Conservation (phyloP, 2,329 filamentous ascomycete genomes). For the Microcyclospora tardicrescens region DNA sequence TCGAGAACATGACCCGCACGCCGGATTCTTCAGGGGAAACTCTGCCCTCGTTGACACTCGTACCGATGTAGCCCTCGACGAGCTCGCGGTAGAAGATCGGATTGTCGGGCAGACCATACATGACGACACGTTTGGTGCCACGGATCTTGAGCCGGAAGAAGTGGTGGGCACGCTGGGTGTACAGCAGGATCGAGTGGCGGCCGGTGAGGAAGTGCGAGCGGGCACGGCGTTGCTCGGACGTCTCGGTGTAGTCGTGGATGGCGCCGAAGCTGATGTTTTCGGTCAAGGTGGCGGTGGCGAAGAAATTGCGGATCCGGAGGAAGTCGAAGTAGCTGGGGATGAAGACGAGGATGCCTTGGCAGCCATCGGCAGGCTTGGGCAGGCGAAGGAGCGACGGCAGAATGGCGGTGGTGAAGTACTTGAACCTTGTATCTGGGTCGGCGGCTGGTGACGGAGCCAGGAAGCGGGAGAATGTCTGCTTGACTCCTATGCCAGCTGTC, state of each 20-base stretch:
- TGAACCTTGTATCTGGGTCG: constrained; percentile 81
- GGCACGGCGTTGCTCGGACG: constrained; percentile 67
- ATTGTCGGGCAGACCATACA: constrained; percentile 87
- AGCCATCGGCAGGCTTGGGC: constrained; percentile 42
- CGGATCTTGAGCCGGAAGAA: constrained; percentile 77
- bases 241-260: constrained; percentile 76
- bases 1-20: constrained; percentile 58
- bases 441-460: constrained; percentile 53
- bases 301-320: constrained; percentile 82
- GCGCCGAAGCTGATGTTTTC: constrained; percentile 58
- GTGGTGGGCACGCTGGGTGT: constrained; percentile 93
- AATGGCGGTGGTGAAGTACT: constrained; percentile 74
- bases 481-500: constrained; percentile 46
- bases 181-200: constrained; percentile 69
- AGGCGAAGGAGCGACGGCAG: constrained; percentile 62
- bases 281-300: constrained; percentile 54
- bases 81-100: constrained; percentile 68
- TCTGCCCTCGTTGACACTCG: constrained; percentile 43
- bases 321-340: constrained; percentile 93
- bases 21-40: constrained; percentile 38
- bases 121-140: constrained; percentile 71
- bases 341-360: constrained; percentile 65
- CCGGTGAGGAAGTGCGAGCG: constrained; percentile 78
- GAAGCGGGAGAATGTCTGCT: constrained; percentile 85
- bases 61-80: constrained; percentile 51